Conservation (phyloP, 2,329 filamentous ascomycete genomes). For the Aspergillus spinulosporus region DNA sequence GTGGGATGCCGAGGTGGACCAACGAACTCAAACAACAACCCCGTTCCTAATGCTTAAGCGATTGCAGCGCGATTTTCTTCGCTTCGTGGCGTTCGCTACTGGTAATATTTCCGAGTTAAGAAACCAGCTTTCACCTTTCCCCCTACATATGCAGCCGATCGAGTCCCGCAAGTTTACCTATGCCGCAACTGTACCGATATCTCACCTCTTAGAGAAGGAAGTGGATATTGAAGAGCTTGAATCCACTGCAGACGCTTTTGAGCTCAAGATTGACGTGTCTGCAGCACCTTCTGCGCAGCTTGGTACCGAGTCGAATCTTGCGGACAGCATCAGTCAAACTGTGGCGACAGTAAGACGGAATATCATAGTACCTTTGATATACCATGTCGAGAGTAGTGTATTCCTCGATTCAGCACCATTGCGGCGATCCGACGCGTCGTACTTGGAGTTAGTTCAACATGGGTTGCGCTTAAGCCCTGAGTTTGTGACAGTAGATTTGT, state of each 20-base stretch:
- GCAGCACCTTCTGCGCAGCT: conserved; percentile 31
- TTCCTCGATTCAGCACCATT: conserved; percentile 24
- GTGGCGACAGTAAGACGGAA: conserved; percentile 63
- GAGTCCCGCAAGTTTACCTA: conserved; percentile 66
- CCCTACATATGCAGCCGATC: conserved; percentile 61
- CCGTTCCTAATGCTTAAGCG: conserved; percentile 68
- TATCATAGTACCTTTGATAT: conserved; percentile 61
- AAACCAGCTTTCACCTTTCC: conserved; percentile 53
- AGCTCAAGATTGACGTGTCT: conserved; percentile 55
- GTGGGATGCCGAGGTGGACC: conserved; percentile 34
- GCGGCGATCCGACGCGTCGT: conserved; percentile 40
- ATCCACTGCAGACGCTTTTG: conserved; percentile 67
- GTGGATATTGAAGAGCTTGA: conserved; percentile 66
- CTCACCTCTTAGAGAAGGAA: conserved; percentile 55
- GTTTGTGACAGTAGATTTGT: conserved; percentile 63
- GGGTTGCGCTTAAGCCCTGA: conserved; percentile 64
- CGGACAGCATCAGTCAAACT: conserved; percentile 57
- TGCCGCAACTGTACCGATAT: conserved; percentile 63
- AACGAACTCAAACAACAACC: conserved; percentile 46
- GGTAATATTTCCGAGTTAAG: conserved; percentile 34
- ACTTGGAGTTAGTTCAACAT: conserved; percentile 60
- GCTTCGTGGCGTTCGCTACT: conserved; percentile 64
- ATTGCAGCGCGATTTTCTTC: conserved; percentile 68
- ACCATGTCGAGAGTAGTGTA: conserved; percentile 48
- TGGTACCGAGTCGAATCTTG: conserved; percentile 37